Evolutionary conservation across 164 flowering plant species (phyloP).

Genomic region (Protea cynaroides): DNA sequence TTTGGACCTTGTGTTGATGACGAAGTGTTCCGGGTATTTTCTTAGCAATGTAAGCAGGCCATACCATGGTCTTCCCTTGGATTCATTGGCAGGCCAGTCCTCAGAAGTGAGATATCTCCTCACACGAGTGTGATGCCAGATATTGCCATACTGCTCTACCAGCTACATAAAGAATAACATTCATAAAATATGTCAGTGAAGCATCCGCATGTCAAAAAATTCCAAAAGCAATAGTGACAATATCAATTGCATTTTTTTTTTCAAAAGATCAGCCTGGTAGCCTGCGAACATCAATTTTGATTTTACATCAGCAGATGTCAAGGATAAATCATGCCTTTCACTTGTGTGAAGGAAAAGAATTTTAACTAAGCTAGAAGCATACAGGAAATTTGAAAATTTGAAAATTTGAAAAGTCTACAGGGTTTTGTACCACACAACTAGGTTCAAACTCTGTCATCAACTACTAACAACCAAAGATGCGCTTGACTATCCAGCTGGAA

Average conservation of each 20-base stretch:
- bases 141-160: slow-evolving; percentile 52
- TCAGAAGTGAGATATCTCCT: slow-evolving; percentile 87
- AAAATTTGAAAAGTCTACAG: no score
- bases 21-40: slow-evolving; percentile 97
- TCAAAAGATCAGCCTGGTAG: not conserved
- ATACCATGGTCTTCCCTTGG: slow-evolving; percentile 87
- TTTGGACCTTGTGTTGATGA: slow-evolving; percentile 91
- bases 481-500: no score
- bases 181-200: not conserved
- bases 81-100: slow-evolving; percentile 66
- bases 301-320: no score
- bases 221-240: not conserved
- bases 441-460: no score
- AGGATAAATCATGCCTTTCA: not conserved
- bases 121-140: slow-evolving; percentile 94
- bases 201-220: not conserved
- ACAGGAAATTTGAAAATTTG: not conserved
- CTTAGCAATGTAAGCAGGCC: slow-evolving; percentile 88
- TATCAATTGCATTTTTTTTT: not conserved
- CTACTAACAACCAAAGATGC: no score
- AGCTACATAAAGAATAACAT: slow-evolving; percentile 38
- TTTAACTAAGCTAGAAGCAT: not conserved
- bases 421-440: no score
- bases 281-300: not conserved
- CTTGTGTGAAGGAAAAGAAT: not conserved